A percentile compares a stretch with the other conserved stretches of the same genome.
Conservation (phyloP, 495 filamentous ascomycete genomes). For the Astrothelium subdiscretum region DNA sequence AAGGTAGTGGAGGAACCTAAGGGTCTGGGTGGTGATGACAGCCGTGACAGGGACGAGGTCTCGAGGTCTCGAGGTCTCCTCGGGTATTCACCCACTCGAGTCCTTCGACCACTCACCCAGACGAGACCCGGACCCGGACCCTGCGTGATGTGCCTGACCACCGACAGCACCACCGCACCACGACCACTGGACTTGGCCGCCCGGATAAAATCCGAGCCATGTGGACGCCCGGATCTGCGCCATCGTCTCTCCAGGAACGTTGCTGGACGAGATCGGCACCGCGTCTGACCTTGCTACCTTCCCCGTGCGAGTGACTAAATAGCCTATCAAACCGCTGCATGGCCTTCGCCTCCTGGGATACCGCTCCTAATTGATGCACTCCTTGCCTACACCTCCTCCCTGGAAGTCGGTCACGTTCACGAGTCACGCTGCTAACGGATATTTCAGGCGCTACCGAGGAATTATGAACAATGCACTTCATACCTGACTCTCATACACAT, state of each 20-base stretch:
- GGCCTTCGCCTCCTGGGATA: background rate
- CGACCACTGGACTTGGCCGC: too few species aligned
- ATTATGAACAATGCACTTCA: slow-evolving; percentile 1
- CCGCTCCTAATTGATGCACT: background rate
- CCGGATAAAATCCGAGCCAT: too few species aligned
- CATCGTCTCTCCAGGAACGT: background rate
- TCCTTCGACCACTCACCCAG: too few species aligned
- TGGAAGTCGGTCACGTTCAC: background rate
- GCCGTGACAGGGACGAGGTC: background rate
- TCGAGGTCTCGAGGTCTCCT: too few species aligned
- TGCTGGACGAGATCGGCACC: background rate
- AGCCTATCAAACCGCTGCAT: background rate
- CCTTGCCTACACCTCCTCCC: background rate
- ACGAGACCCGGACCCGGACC: too few species aligned
- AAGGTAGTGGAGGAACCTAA: background rate
- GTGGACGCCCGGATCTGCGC: too few species aligned
- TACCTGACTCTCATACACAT: background rate
- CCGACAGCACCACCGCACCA: too few species aligned
- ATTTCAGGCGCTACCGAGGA: background rate
- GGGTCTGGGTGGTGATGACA: background rate
- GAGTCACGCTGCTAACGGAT: background rate
- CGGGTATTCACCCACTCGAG: too few species aligned
- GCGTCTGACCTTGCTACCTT: background rate
- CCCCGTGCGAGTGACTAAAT: background rate
- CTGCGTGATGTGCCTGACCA: too few species aligned